Conservation (phyloP, 164 flowering plant species). For the Aristolochia fimbriata region DNA sequence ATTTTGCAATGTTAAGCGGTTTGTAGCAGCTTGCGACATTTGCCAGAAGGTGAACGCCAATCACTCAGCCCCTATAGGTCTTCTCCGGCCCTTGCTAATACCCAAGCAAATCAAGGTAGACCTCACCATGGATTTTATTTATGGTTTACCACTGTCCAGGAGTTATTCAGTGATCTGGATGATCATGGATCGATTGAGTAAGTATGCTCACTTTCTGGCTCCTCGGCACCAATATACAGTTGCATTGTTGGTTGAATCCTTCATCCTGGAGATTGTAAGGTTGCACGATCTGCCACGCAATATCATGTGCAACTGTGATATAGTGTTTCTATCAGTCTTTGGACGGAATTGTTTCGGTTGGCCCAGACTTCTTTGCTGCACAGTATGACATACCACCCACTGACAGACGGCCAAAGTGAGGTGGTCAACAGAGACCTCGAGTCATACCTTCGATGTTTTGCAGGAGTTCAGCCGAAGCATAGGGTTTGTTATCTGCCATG, state of each 20-base stretch:
- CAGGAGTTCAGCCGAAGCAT: not conserved
- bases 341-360: conserved; percentile 3
- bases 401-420: conserved; percentile 3
- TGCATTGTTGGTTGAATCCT: not conserved
- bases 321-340: not conserved
- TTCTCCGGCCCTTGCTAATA: conserved; percentile 7
- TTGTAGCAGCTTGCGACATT: too few relatives aligned
- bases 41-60: not conserved
- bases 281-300: conserved; percentile 2
- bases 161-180: not conserved
- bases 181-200: conserved; percentile 8
- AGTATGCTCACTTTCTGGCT: conserved; percentile 1
- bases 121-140: conserved; percentile 8
- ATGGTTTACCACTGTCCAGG: conserved; percentile 1
- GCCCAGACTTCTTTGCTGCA: not conserved
- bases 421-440: not conserved
- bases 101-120: conserved; percentile 2
- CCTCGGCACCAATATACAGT: not conserved
- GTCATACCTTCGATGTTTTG: not conserved
- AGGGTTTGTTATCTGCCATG: not conserved
- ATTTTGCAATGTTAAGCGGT: not conserved
- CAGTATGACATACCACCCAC: conserved; percentile 1
- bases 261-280: not conserved
- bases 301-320: conserved; percentile 4
- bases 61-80: not conserved